Evolutionary conservation across 257 asterid genomes (phyloP).

Genomic region (Verbena officinalis): DNA sequence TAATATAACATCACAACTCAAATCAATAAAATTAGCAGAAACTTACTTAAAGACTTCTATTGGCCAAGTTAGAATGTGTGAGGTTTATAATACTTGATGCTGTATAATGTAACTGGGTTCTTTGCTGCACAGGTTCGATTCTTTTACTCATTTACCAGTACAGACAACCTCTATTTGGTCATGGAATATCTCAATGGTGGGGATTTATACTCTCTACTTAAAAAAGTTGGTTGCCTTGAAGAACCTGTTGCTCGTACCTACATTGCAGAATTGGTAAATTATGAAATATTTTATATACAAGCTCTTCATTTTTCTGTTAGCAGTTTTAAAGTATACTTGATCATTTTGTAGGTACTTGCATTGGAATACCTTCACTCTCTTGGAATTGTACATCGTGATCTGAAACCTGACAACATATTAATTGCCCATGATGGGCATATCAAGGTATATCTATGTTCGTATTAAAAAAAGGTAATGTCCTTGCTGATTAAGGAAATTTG

Average conservation of each 20-base stretch:
- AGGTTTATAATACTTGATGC: conserved; percentile 20
- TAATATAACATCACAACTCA: neutral
- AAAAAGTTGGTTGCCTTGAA: conserved; percentile 80
- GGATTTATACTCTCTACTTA: conserved; percentile 85
- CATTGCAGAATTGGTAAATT: conserved; percentile 85
- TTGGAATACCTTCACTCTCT: conserved; percentile 95
- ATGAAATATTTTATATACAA: conserved; percentile 19
- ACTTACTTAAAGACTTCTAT: neutral
- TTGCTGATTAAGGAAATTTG: conserved; percentile 15
- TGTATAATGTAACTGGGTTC: conserved; percentile 23
- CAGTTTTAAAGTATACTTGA: conserved; percentile 32
- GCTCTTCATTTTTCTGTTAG: conserved; percentile 19
- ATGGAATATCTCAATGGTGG: conserved; percentile 99
- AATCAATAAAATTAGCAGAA: neutral
- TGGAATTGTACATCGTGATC: conserved; percentile 95
- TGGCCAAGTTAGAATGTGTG: conserved; percentile 20
- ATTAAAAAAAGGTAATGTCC: too few species aligned
- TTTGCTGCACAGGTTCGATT: conserved; percentile 76
- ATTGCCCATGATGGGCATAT: conserved; percentile 96
- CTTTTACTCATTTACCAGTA: conserved; percentile 92
- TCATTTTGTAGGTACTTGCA: conserved; percentile 80
- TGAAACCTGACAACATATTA: conserved; percentile 93
- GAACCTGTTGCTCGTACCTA: conserved; percentile 84
- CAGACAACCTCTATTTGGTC: conserved; percentile 88
- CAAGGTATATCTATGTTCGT: conserved; percentile 59